phyloP scores from a whole-genome alignment of 2,329 filamentous ascomycete species.

The Xylariaceae sp. region DNA sequence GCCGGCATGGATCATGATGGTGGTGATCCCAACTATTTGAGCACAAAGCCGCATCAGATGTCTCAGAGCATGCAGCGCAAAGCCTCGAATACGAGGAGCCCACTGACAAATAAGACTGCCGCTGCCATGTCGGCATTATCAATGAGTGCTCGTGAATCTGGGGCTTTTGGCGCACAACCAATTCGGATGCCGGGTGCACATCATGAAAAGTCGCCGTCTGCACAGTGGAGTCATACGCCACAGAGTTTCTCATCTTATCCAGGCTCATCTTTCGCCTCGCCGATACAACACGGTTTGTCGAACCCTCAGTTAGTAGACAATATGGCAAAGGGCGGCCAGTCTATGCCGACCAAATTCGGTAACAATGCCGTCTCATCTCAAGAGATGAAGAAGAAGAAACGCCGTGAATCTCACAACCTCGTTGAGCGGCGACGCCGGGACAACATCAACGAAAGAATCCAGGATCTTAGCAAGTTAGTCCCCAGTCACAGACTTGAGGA shows the following conservation, averaged over 20 bases:
- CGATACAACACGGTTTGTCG: conserved; percentile 60
- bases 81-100: conserved; percentile 67
- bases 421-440: conserved; percentile 92
- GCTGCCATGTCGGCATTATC: conserved; percentile 65
- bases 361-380: conserved; percentile 63
- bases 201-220: conserved; percentile 79
- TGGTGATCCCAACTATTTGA: conserved; percentile 51
- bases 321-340: conserved; percentile 79
- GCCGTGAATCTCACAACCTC: conserved; percentile 91
- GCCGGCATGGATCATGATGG: conserved; percentile 46
- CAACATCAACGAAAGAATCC: conserved; percentile 98
- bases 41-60: conserved; percentile 53
- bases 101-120: conserved; percentile 79
- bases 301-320: conserved; percentile 74
- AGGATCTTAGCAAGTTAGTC: conserved; percentile 90
- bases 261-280: conserved; percentile 84
- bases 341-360: conserved; percentile 80
- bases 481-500: conserved; percentile 90
- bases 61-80: conserved; percentile 64
- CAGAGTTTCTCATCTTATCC: conserved; percentile 79
- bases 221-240: conserved; percentile 84
- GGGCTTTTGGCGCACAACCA: conserved; percentile 68
- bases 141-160: conserved; percentile 60
- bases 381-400: conserved; percentile 86
- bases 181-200: conserved; percentile 62